Evolutionary conservation across 371 early-diverging fungal species (phyloP).

Genomic region (Chytridium lagenaria): DNA sequence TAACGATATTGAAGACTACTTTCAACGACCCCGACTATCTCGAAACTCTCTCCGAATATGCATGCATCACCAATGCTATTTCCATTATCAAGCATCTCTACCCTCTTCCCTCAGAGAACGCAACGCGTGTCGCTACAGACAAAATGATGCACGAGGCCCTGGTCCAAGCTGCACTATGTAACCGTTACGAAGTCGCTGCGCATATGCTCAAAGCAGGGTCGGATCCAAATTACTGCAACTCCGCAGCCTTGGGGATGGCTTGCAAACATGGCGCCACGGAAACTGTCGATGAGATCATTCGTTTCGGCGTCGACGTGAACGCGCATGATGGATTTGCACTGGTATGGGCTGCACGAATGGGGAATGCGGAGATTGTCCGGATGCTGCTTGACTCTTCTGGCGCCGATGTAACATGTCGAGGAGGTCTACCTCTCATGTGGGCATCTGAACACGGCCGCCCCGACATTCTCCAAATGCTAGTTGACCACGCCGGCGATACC

Average conservation of each 20-base stretch:
- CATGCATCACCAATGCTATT: background rate
- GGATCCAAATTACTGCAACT: background rate
- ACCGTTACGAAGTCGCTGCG: background rate
- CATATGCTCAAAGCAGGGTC: slow-evolving; percentile 2
- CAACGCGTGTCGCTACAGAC: background rate
- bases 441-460: slow-evolving; percentile 53
- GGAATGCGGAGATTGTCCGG: slow-evolving; percentile 52
- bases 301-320: slow-evolving; percentile 19
- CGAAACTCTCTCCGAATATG: background rate
- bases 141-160: background rate
- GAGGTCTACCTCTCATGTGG: slow-evolving; percentile 57
- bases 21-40: background rate
- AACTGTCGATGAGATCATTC: background rate
- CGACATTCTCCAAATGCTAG: slow-evolving; percentile 53
- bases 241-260: background rate
- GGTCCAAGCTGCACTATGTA: background rate
- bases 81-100: background rate
- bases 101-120: background rate
- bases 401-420: slow-evolving; percentile 53
- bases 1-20: background rate
- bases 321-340: slow-evolving; percentile 58
- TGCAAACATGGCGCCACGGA: slow-evolving; percentile 1
- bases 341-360: slow-evolving; percentile 58
- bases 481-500: slow-evolving; percentile 38
- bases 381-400: slow-evolving; percentile 51